Conservation (phyloP, 495 filamentous ascomycete genomes). For the Neurospora sp. region DNA sequence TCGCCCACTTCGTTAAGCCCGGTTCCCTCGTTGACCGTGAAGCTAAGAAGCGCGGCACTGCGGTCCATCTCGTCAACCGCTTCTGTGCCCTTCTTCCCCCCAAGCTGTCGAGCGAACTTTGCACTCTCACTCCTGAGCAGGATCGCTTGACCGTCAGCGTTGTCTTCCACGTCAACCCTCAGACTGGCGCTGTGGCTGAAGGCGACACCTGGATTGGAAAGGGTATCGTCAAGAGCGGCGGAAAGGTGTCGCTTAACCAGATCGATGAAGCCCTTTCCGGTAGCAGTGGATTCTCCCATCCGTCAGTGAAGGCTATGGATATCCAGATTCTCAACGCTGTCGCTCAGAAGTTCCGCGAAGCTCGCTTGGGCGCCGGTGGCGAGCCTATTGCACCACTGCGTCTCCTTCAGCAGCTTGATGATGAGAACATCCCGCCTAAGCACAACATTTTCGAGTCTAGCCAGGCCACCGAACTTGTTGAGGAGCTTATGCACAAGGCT, state of each 20-base stretch:
- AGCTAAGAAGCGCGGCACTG: conserved; percentile 95
- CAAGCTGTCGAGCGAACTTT: conserved; percentile 74
- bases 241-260: conserved; percentile 72
- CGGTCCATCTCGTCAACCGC: conserved; percentile 85
- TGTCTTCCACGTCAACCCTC: conserved; percentile 75
- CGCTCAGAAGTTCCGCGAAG: conserved; percentile 79
- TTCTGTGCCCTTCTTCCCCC: conserved; percentile 85
- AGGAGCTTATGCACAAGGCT: conserved; percentile 86
- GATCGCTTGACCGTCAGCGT: conserved; percentile 89
- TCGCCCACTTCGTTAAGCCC: conserved; percentile 91
- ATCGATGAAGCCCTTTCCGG: conserved; percentile 69
- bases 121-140: conserved; percentile 73
- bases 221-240: conserved; percentile 80
- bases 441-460: conserved; percentile 92
- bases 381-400: conserved; percentile 75
- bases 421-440: conserved; percentile 94
- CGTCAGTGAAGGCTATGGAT: conserved; percentile 54
- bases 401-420: conserved; percentile 87
- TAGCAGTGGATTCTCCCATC: conserved; percentile 45
- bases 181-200: conserved; percentile 65
- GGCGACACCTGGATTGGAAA: conserved; percentile 92
- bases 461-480: conserved; percentile 82
- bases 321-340: conserved; percentile 67
- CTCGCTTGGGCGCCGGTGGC: conserved; percentile 67
- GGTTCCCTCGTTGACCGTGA: conserved; percentile 95